Evolutionary conservation across 2,329 filamentous ascomycete genomes (phyloP).

Genomic region (Fusarium fujikuroi): DNA sequence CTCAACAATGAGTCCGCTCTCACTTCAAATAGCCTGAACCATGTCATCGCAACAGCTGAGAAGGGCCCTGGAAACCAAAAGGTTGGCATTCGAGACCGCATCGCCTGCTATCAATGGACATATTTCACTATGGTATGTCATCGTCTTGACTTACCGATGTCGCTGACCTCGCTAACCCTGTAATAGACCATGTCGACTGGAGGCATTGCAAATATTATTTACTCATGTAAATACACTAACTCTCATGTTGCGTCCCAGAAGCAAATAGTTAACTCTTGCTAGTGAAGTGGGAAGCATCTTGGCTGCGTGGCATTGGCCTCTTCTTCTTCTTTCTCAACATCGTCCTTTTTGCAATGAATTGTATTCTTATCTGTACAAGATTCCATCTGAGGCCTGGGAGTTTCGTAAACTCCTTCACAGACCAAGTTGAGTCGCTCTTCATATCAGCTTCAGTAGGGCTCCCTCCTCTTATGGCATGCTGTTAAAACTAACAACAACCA

Average conservation of each 20-base stretch:
- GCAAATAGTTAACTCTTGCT: conserved; percentile 5
- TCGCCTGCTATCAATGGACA: conserved; percentile 73
- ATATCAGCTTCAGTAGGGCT: conserved; percentile 71
- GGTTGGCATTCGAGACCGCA: conserved; percentile 60
- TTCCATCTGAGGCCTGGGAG: conserved; percentile 77
- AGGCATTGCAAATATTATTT: conserved; percentile 65
- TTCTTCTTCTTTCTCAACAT: conserved; percentile 73
- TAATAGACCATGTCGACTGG: conserved; percentile 61
- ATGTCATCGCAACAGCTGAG: conserved; percentile 49
- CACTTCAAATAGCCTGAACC: conserved; percentile 44
- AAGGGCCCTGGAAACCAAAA: conserved; percentile 42
- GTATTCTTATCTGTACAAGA: conserved; percentile 71
- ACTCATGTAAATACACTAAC: conserved; percentile 44
- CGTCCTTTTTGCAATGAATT: conserved; percentile 70
- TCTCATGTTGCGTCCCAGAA: not conserved
- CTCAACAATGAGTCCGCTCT: conserved; percentile 25
- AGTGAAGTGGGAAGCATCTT: conserved; percentile 54
- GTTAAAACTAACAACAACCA: conserved; percentile 33
- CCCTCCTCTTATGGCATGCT: conserved; percentile 6
- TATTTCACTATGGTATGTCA: conserved; percentile 71
- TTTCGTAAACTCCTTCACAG: conserved; percentile 76
- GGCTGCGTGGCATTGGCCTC: conserved; percentile 68
- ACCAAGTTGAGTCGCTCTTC: conserved; percentile 83
- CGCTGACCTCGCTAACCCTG: not conserved
- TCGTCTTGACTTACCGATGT: not conserved